phyloP scores from a whole-genome alignment of 352 stramenopile genomes.

The Phytophthora constricta region DNA sequence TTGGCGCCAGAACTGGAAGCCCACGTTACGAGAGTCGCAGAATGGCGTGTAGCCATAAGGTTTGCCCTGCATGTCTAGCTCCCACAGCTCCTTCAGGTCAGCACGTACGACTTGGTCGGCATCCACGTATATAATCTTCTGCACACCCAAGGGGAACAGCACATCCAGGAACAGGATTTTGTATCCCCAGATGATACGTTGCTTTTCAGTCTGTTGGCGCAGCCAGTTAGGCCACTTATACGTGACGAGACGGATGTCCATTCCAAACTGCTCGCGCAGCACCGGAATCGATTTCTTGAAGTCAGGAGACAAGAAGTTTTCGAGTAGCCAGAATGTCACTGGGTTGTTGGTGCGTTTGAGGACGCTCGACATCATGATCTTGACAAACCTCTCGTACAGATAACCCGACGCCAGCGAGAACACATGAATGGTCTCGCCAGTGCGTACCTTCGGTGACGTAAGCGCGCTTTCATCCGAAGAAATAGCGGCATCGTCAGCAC shows the following conservation, averaged over 20 bases:
- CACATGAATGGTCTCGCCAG: constrained; percentile 96
- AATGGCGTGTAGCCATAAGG: constrained; percentile 99
- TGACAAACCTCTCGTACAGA: constrained; percentile 99
- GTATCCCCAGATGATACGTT: constrained; percentile 99
- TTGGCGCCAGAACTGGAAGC: constrained; percentile 98
- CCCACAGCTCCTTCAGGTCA: constrained; percentile 98
- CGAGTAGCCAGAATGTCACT: constrained; percentile 99
- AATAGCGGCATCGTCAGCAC: constrained; percentile 11
- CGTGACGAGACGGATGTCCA: constrained; percentile 99
- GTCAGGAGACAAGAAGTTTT: constrained; percentile 98
- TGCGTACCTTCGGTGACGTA: constrained; percentile 40
- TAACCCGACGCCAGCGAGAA: constrained; percentile 98
- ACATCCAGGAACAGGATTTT: constrained; percentile 99
- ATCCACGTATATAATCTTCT: constrained; percentile 99
- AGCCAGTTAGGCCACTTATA: constrained; percentile 99
- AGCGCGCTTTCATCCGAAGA: constrained; percentile 20
- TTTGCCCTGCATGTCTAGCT: constrained; percentile 97
- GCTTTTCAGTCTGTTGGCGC: constrained; percentile 98
- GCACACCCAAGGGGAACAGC: constrained; percentile 98
- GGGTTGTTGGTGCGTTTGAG: constrained; percentile 95
- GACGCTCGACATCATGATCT: constrained; percentile 99
- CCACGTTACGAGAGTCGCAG: constrained; percentile 96
- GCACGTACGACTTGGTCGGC: constrained; percentile 98
- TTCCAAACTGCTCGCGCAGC: constrained; percentile 94
- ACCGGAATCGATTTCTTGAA: constrained; percentile 96